Evolutionary conservation across 2,329 filamentous ascomycete species (phyloP).

Genomic region (Colletotrichum sp.): DNA sequence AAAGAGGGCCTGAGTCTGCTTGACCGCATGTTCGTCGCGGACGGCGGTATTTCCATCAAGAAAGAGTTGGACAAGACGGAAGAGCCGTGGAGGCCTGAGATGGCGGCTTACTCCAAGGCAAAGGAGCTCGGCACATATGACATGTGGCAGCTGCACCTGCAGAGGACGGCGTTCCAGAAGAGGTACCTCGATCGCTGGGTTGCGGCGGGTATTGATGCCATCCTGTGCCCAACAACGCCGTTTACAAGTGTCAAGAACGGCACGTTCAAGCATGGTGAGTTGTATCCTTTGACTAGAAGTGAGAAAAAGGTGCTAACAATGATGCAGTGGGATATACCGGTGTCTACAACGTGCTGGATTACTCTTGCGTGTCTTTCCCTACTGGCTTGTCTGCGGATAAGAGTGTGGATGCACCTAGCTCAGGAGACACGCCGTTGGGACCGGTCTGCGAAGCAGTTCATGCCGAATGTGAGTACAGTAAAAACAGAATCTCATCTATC

Average conservation of each 20-base stretch:
- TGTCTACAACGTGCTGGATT: conserved; percentile 55
- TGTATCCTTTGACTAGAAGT: not conserved
- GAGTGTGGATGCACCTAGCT: conserved; percentile 35
- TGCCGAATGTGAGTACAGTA: conserved; percentile 50
- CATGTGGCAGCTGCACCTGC: conserved; percentile 53
- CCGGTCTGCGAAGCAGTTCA: conserved; percentile 41
- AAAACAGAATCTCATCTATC: no score
- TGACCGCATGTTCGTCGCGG: conserved; percentile 52
- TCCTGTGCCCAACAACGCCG: conserved; percentile 62
- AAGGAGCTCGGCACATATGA: conserved; percentile 45
- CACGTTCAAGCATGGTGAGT: conserved; percentile 47
- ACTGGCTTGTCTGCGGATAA: conserved; percentile 46
- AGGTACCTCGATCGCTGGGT: conserved; percentile 52
- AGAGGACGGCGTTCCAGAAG: conserved; percentile 51
- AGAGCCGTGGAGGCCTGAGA: conserved; percentile 47
- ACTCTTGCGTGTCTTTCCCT: conserved; percentile 51
- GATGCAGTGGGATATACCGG: conserved; percentile 52
- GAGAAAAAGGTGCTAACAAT: not conserved
- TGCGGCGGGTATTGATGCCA: conserved; percentile 59
- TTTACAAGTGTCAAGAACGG: conserved; percentile 48
- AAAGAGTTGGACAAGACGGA: conserved; percentile 43
- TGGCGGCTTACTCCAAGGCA: conserved; percentile 36
- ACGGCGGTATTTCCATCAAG: conserved; percentile 47
- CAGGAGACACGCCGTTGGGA: conserved; percentile 37
- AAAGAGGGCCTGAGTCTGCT: conserved; percentile 40